phyloP scores from a whole-genome alignment of 495 filamentous ascomycete genomes.

The Neurospora sp. region DNA sequence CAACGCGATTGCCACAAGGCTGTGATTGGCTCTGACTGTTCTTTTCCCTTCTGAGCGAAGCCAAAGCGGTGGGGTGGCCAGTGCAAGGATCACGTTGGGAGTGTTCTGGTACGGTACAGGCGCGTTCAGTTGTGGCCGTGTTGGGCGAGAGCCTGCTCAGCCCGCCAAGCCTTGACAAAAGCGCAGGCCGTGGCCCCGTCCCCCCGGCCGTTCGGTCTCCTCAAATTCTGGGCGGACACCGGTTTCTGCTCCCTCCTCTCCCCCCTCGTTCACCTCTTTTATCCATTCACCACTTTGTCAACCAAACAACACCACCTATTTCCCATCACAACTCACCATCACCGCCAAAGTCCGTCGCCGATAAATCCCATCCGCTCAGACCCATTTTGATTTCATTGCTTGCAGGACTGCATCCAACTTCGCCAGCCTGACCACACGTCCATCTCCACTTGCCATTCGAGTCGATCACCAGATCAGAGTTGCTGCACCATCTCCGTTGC shows the following conservation, averaged over 20 bases:
- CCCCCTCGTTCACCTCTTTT: neutral
- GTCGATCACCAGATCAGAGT: neutral
- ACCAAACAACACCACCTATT: neutral
- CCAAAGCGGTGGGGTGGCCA: neutral
- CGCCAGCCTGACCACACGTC: slow-evolving; percentile 19
- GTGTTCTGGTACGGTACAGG: neutral
- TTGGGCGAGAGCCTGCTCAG: neutral
- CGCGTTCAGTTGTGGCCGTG: neutral
- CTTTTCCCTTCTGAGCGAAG: neutral
- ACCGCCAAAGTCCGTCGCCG: slow-evolving; percentile 7
- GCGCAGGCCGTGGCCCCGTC: neutral
- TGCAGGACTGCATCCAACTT: slow-evolving; percentile 36
- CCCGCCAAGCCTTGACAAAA: neutral
- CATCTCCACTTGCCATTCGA: slow-evolving; percentile 3
- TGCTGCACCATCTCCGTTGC: slow-evolving; percentile 2
- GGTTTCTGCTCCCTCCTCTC: neutral
- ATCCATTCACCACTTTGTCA: neutral
- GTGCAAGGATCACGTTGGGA: neutral
- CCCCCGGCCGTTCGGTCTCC: neutral
- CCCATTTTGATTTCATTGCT: slow-evolving; percentile 10
- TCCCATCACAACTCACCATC: slow-evolving; percentile 12
- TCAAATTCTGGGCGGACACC: neutral
- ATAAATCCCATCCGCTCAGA: slow-evolving; percentile 8
- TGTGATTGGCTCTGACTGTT: neutral
- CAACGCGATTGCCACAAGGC: neutral